Base-by-base conservation (phyloP, 2,329 filamentous ascomycete species). In the Cladophialophora yegresii region DNA sequence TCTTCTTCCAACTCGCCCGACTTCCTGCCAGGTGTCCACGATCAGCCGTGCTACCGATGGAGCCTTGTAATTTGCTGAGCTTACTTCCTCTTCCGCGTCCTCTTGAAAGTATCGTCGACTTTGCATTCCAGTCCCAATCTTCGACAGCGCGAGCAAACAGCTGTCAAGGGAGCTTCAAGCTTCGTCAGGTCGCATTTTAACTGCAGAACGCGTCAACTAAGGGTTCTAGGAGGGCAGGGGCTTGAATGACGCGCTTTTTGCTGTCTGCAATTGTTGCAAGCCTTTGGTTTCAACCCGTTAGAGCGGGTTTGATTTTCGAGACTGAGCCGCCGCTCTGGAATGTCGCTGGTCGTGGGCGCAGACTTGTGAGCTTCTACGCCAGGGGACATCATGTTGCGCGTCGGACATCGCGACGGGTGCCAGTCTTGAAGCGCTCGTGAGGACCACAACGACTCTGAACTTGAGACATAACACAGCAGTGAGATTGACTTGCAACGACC, bases 21-120 rank as follows among this genome's bases (percentile, higher is more conserved):
- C 30, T 47, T 49, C 26, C 55, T 58, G 43, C 23, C 40, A 49
- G 1, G 36, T 5, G 30, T 36, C 28, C 32, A 12, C n/a, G n/a
- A 26, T 58, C 40, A 58, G 55, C 20, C 16, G 13, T n/a, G 10
- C 3, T n/a, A 4, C 10, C 6, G 10, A 49, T 4, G 23, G 20
- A 58, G 22, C 9, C 8, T 28, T 45, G 28, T 32, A 22, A n/a
- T 13, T 33, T 49, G 40, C 43, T 33, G 9, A 9, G 57, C 50
- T 43, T 40, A 57, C 68, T 64, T 65, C 32, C 68, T 60, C 40
- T 70, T 71, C 49, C 62, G 59, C 23, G 59, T 62, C 51, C 69
- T 66, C 62, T 65, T 62, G 63, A 69, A 71, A 9, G 28, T 65
- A 10, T 67, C 61, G 33, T 71, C 68, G 33, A 68, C 58, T 28